Percentiles rank a stretch among this genome's conserved stretches.
These are phyloP conservation scores for Corchorus capsularis DNA, from an alignment of 345 rosid genomes.

Conservation along the genomic window DNA sequence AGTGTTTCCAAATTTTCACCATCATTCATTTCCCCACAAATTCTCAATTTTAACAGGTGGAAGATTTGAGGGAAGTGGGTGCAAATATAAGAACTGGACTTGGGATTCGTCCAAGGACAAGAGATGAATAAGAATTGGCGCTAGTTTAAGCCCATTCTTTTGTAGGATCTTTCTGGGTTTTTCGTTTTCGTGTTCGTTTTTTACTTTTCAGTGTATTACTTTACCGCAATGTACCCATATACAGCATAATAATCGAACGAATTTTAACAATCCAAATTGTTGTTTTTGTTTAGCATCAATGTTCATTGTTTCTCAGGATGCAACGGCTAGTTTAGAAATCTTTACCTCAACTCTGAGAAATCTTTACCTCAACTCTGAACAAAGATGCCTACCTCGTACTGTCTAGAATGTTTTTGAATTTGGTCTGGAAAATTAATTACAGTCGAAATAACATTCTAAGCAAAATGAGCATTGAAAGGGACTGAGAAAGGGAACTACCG, in stretches of 20 bases:
- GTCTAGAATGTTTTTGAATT: background rate
- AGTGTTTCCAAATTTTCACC: background rate
- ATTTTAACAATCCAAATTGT: background rate
- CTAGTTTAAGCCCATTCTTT: background rate
- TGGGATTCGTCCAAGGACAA: constrained; percentile 33
- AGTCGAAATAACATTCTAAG: background rate
- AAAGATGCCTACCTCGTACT: too few relatives aligned
- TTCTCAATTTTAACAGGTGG: constrained; percentile 31
- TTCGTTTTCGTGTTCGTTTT: background rate
- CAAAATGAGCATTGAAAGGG: background rate
- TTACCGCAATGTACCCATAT: background rate
- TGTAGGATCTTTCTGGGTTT: background rate
- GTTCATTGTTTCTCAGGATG: background rate
- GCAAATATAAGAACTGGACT: constrained; percentile 44
- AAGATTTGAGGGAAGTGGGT: constrained; percentile 49
- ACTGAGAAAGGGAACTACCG: background rate
- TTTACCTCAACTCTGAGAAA: too few relatives aligned
- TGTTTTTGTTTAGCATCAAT: background rate
- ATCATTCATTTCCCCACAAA: background rate
- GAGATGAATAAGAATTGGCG: constrained; percentile 21
- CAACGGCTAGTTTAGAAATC: background rate
- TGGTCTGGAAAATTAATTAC: background rate
- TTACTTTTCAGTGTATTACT: background rate
- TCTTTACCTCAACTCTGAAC: too few relatives aligned
- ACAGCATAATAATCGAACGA: background rate